Evolutionary conservation across 352 stramenopile genomes (phyloP), one percentile per base, ranked within the genome.

Genomic region (Albugo laibachii): DNA sequence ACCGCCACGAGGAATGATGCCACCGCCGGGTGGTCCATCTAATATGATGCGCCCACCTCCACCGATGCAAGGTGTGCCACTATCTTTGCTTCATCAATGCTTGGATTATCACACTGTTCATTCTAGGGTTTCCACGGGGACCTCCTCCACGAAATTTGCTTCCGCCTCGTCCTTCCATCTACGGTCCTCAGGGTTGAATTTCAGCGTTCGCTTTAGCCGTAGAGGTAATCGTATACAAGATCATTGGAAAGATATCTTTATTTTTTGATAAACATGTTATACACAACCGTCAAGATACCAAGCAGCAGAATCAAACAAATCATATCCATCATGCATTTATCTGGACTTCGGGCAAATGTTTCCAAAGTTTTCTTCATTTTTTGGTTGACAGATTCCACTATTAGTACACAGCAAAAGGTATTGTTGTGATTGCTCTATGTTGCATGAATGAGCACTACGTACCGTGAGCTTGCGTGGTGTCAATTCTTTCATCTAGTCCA

Each of bases 251-350:
- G 8, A 24, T 10, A 19, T 43, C 38, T 46, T 42, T 66, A 64
- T 50, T 72, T 83, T 61, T 88, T 88, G 55, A 92, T 67, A 47
- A 92, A 84, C 78, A 88, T 92, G 61, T 85, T 92, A 59, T 92
- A 88, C 48, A 79, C 61, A 44, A 88, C 75, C 40, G 73, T 70
- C 52, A 84, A 60, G 56, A 92, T 82, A 37, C 75, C 73, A 27
- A 88, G 72, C 48, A 91, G 59, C 40, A 91, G 47, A 51, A 91
- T 80, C 44, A 91, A 67, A 41, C 78, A 91, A 56, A 91, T 91
- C 67, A 91, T 83, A 51, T 88, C 73, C 75, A 88, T 88, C 70
- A 88, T 91, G 62, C 74, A 87, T 52, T 86, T 88, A 58, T 87
- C 75, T 18, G 59, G 65, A 18, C 75, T 78, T 21, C 78, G 70